phyloP scores from a whole-genome alignment of 306 rosid genomes.

The Dryas octopetala region DNA sequence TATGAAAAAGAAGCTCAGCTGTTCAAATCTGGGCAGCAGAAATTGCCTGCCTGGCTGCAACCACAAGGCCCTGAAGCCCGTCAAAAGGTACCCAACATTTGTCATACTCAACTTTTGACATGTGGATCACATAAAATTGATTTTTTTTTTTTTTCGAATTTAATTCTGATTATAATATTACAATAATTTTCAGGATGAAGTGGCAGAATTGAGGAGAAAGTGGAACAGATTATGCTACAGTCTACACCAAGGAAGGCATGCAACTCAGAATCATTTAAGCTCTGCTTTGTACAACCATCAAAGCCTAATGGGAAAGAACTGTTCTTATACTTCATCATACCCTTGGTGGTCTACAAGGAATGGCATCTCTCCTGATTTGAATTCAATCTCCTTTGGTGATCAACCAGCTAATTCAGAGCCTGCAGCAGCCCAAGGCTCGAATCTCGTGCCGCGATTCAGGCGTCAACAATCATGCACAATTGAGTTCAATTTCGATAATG shows the following conservation, averaged over 20 bases:
- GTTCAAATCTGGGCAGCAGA: conserved; percentile 63
- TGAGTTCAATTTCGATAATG: conserved; percentile 73
- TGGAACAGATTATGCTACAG: conserved; percentile 72
- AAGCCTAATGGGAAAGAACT: conserved; percentile 43
- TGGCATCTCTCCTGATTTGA: conserved; percentile 51
- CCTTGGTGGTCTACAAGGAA: conserved; percentile 61
- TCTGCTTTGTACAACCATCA: conserved; percentile 33
- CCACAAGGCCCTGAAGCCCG: conserved; percentile 52
- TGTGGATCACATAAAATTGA: not conserved
- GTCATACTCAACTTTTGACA: conserved; percentile 10
- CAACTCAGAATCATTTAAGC: conserved; percentile 40
- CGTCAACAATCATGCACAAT: conserved; percentile 79
- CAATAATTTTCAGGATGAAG: conserved; percentile 51
- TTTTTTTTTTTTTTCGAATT: not conserved
- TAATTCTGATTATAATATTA: not conserved
- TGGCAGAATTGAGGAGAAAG: conserved; percentile 56
- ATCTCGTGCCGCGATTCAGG: conserved; percentile 52
- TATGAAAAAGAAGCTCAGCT: conserved; percentile 74
- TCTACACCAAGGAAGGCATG: conserved; percentile 60
- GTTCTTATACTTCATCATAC: conserved; percentile 49
- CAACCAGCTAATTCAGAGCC: conserved; percentile 35
- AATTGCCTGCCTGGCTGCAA: conserved; percentile 90
- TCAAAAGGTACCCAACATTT: conserved; percentile 56
- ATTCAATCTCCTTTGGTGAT: conserved; percentile 60
- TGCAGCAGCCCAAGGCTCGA: conserved; percentile 33